Conservation (phyloP, 2,329 filamentous ascomycete species). For the Botrytis aclada region DNA sequence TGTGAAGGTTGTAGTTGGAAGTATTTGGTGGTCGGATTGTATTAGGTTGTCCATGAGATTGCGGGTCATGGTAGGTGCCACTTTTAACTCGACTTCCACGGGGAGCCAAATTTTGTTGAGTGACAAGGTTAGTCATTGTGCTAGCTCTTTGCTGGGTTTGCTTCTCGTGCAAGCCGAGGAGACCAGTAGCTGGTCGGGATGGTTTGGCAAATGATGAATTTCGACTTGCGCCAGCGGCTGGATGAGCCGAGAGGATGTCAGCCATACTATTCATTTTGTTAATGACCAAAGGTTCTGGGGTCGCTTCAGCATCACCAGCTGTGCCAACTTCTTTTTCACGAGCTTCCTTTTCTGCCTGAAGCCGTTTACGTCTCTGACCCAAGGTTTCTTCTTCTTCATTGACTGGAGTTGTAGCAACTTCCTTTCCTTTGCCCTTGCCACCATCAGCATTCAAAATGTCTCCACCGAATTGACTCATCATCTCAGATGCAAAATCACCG, state of each 20-base stretch:
- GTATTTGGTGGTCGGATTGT: slow-evolving; percentile 22
- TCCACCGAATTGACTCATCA: slow-evolving; percentile 62
- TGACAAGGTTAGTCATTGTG: slow-evolving; percentile 33
- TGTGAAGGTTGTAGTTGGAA: slow-evolving; percentile 22
- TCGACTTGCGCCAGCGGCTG: slow-evolving; percentile 37
- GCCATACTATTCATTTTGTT: slow-evolving; percentile 44
- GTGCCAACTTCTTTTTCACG: slow-evolving; percentile 53
- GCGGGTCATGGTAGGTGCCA: slow-evolving; percentile 29
- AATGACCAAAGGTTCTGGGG: slow-evolving; percentile 28
- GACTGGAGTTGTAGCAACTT: slow-evolving; percentile 36
- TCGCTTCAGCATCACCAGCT: slow-evolving; percentile 13
- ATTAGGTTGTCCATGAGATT: slow-evolving; percentile 24
- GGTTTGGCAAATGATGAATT: slow-evolving; percentile 22
- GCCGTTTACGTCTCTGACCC: slow-evolving; percentile 69
- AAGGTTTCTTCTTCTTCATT: slow-evolving; percentile 71
- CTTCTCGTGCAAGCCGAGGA: slow-evolving; percentile 36
- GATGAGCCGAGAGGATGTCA: slow-evolving; percentile 51
- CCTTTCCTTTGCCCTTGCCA: slow-evolving; percentile 37
- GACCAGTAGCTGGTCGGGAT: slow-evolving; percentile 29
- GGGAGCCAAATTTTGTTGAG: slow-evolving; percentile 15
- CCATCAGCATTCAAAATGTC: slow-evolving; percentile 32
- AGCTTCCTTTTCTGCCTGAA: slow-evolving; percentile 68
- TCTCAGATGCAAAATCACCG: slow-evolving; percentile 64
- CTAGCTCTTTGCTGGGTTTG: slow-evolving; percentile 28
- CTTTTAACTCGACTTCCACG: slow-evolving; percentile 26